Evolutionary conservation across 2,329 filamentous ascomycete species (phyloP).

Genomic region (Ophiosphaerella narmari): DNA sequence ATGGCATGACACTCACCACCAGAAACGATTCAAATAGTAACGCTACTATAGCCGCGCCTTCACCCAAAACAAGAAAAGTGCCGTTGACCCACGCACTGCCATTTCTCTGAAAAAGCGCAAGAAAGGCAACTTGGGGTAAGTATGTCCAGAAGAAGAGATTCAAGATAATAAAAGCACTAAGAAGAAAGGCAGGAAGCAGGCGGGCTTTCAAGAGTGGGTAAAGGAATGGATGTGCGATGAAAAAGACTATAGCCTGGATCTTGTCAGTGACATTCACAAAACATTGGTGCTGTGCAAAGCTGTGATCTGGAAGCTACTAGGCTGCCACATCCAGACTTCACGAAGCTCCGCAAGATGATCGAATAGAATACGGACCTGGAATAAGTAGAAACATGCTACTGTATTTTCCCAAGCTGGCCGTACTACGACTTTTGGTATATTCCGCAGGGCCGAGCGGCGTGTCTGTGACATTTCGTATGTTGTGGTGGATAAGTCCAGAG

Average conservation of each 20-base stretch:
- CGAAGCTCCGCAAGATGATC: no score
- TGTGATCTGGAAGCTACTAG: no score
- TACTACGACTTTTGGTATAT: constrained; percentile 32
- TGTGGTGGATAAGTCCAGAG: background rate
- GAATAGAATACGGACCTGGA: constrained; percentile 29
- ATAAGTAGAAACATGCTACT: constrained; percentile 34
- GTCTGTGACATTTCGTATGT: constrained; percentile 27
- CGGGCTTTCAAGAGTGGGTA: constrained; percentile 80
- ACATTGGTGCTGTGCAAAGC: no score
- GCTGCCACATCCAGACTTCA: no score
- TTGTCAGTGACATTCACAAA: constrained; percentile 13
- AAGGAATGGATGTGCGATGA: constrained; percentile 74
- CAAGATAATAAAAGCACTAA: constrained; percentile 82
- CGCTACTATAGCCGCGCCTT: constrained; percentile 65
- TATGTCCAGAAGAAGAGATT: constrained; percentile 88
- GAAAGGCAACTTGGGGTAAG: constrained; percentile 84
- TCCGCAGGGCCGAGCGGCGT: constrained; percentile 21
- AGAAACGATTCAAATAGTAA: constrained; percentile 59
- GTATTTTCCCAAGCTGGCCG: constrained; percentile 33
- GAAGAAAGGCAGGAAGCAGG: constrained; percentile 77
- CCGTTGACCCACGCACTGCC: constrained; percentile 87
- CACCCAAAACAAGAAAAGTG: constrained; percentile 77
- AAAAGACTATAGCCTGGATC: constrained; percentile 77
- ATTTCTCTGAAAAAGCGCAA: constrained; percentile 83
- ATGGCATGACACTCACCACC: constrained; percentile 34